These are phyloP conservation scores for Wickerhamomyces bisporus DNA, from an alignment of 805 yeast species.

Conservation along the genomic window DNA sequence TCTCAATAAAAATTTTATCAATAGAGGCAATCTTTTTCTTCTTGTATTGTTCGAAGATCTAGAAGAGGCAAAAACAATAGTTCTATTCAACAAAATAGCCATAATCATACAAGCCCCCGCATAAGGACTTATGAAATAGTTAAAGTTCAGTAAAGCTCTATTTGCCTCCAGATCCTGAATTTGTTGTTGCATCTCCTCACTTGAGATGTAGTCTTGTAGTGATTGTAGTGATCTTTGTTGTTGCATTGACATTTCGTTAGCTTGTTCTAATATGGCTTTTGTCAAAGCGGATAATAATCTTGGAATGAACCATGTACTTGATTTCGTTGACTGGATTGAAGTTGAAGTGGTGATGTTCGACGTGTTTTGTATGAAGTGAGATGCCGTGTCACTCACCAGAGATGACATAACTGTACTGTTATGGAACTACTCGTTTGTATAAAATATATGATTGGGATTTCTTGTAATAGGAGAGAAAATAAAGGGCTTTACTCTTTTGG, in stretches of 20 bases:
- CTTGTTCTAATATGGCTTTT: not conserved
- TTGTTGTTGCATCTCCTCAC: constrained; percentile 1
- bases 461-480: too few relatives aligned
- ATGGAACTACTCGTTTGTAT: too few relatives aligned
- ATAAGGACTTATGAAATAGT: constrained; percentile 44
- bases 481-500: too few relatives aligned
- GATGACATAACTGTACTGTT: too few relatives aligned
- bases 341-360: too few relatives aligned
- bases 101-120: constrained; percentile 51
- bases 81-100: constrained; percentile 53
- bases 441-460: too few relatives aligned
- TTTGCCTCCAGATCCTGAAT: not conserved
- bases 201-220: constrained; percentile 18
- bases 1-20: constrained; percentile 32
- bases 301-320: too few relatives aligned
- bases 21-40: constrained; percentile 19
- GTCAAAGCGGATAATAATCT: not conserved
- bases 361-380: not conserved
- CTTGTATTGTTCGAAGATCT: constrained; percentile 18
- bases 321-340: too few relatives aligned
- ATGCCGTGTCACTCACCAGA: too few relatives aligned
- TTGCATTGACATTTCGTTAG: not conserved
- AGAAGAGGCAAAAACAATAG: constrained; percentile 52
- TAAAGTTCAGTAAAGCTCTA: constrained; percentile 14
- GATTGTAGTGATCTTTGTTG: not conserved